Conservation (phyloP, 768 basidiomycete species). For the Coprinellus aureogranulatus region DNA sequence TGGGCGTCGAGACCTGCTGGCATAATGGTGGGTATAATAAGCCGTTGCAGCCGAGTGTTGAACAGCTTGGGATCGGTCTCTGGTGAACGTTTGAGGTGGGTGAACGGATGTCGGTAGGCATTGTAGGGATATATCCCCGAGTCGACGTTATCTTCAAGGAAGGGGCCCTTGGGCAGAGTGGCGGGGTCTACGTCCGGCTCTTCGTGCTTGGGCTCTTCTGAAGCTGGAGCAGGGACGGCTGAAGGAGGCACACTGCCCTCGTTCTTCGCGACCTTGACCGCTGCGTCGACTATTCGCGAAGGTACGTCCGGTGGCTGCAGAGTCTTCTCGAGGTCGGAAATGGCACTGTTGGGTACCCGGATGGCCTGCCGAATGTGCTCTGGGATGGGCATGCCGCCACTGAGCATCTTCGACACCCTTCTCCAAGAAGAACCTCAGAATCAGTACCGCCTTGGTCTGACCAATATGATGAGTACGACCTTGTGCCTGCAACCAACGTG, state of each 20-base stretch:
- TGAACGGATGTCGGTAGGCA: constrained; percentile 81
- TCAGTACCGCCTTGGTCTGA: too few species aligned
- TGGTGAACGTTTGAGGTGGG: constrained; percentile 66
- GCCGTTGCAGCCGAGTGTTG: constrained; percentile 72
- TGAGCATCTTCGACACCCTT: constrained; percentile 70
- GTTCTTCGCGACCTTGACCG: constrained; percentile 69
- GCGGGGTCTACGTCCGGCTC: constrained; percentile 50
- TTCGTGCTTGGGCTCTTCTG: constrained; percentile 51
- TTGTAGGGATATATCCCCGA: constrained; percentile 92
- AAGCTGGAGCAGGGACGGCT: constrained; percentile 20
- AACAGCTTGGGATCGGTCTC: constrained; percentile 61
- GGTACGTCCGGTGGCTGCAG: constrained; percentile 59
- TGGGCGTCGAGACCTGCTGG: constrained; percentile 91
- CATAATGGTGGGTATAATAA: constrained; percentile 86
- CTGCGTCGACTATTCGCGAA: constrained; percentile 68
- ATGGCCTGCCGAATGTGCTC: constrained; percentile 70
- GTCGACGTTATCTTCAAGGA: constrained; percentile 73
- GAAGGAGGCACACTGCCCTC: constrained; percentile 30
- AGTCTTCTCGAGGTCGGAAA: constrained; percentile 63
- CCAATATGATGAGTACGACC: too few species aligned
- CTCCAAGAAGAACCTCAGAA: too few species aligned
- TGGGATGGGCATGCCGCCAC: constrained; percentile 63
- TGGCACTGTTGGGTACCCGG: constrained; percentile 58
- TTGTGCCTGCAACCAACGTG: too few species aligned
- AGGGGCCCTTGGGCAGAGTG: constrained; percentile 69